phyloP scores from a whole-genome alignment of 2,329 filamentous ascomycete species.

The Dothiorella sarmentorum region DNA sequence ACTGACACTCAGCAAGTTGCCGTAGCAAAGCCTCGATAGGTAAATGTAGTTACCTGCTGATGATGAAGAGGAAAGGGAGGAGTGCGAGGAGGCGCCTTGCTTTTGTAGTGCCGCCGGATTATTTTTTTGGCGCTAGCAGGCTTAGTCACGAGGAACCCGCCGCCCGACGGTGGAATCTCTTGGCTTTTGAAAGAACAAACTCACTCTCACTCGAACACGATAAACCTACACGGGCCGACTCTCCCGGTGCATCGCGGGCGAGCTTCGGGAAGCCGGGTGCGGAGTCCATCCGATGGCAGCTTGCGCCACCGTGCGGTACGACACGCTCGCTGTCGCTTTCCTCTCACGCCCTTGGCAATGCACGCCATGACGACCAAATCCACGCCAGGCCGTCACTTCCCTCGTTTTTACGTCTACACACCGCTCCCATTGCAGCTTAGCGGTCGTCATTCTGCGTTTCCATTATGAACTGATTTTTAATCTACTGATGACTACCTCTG shows the following conservation, averaged over 20 bases:
- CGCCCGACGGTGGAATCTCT: too few species aligned
- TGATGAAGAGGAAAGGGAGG: conserved; percentile 28
- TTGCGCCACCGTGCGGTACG: background rate
- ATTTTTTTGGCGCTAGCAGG: background rate
- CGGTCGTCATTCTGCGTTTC: conserved; percentile 10
- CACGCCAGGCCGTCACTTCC: conserved; percentile 4
- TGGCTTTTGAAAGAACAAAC: too few species aligned
- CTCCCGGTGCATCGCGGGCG: too few species aligned
- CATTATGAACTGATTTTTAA: background rate
- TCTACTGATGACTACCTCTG: background rate
- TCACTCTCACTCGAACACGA: too few species aligned
- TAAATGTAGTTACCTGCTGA: conserved; percentile 37
- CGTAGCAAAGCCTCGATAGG: conserved; percentile 39
- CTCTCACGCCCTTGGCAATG: too few species aligned
- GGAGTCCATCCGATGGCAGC: background rate
- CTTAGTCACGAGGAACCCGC: too few species aligned
- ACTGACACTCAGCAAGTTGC: conserved; percentile 44
- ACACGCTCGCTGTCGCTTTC: conserved; percentile 4
- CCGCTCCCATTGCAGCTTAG: conserved; percentile 3
- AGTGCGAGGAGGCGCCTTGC: conserved; percentile 23
- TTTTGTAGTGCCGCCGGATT: conserved; percentile 25
- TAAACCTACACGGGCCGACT: too few species aligned
- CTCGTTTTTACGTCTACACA: background rate
- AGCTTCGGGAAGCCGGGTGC: too few species aligned
- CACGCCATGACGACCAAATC: conserved; percentile 8